Percentiles rank a stretch among this genome's conserved stretches.
Evolutionary conservation across 306 rosid genomes (phyloP).

Genomic region (Citrullus mucosospermus): DNA sequence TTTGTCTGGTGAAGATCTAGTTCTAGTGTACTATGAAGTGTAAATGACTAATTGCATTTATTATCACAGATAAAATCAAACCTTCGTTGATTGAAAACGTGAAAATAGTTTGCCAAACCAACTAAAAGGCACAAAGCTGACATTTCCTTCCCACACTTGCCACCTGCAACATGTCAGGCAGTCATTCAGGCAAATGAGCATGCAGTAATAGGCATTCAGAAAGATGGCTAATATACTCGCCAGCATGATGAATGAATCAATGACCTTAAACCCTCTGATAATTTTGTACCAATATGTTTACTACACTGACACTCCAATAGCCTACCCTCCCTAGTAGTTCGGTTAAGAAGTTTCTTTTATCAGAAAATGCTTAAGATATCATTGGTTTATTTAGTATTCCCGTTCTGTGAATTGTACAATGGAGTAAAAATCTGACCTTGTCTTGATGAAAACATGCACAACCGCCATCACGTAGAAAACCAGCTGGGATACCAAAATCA

Average conservation of each 20-base stretch:
- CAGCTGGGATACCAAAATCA: slow-evolving; percentile 59
- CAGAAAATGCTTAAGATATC: not conserved
- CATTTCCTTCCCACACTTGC: slow-evolving; percentile 48
- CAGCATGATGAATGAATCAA: not conserved
- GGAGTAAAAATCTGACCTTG: slow-evolving; percentile 48
- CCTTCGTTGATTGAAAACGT: slow-evolving; percentile 58
- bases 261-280: not conserved
- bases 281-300: not conserved
- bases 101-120: slow-evolving; percentile 39
- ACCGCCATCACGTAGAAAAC: slow-evolving; percentile 66
- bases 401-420: not conserved
- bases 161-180: slow-evolving; percentile 49
- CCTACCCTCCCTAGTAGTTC: not conserved
- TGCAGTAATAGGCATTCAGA: not conserved
- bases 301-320: not conserved
- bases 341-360: not conserved
- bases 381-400: not conserved
- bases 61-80: slow-evolving; percentile 11
- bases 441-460: slow-evolving; percentile 65
- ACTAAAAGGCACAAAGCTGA: slow-evolving; percentile 17
- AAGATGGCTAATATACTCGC: not conserved
- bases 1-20: not conserved
- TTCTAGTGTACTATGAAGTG: not conserved
- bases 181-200: not conserved
- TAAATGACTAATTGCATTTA: not conserved